A percentile compares a stretch with the other conserved stretches of the same genome.
phyloP scores from a whole-genome alignment of 2,329 filamentous ascomycete species.

The Aotearoamyces nothofagi region DNA sequence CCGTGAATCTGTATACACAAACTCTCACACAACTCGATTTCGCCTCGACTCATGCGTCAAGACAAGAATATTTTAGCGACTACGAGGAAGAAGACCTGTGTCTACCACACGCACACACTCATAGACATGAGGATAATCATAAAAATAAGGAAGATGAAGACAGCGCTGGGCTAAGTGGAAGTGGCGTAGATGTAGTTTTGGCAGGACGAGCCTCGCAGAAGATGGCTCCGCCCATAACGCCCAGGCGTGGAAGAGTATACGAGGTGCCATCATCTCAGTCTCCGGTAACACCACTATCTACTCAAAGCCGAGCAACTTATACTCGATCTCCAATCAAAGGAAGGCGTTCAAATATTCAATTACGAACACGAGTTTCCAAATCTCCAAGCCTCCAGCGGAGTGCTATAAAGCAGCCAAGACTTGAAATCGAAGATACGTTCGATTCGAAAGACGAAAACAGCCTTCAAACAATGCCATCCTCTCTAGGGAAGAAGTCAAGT shows the following conservation, averaged over 20 bases:
- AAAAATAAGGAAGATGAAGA: no score
- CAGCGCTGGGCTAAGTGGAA: no score
- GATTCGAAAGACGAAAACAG: constrained; percentile 10
- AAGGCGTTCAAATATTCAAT: constrained; percentile 7
- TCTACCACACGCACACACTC: no score
- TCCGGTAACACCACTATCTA: constrained; percentile 16
- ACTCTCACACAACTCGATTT: constrained; percentile 3
- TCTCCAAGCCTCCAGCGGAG: constrained; percentile 4
- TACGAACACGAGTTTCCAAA: constrained; percentile 7
- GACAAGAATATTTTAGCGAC: neutral
- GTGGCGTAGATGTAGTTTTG: no score
- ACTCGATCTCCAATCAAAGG: neutral
- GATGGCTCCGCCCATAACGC: constrained; percentile 15
- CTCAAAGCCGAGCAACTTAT: constrained; percentile 1
- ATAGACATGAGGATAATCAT: no score
- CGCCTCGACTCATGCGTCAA: constrained; percentile 2
- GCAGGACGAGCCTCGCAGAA: constrained; percentile 1
- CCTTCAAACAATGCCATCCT: constrained; percentile 6
- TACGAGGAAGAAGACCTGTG: constrained; percentile 2
- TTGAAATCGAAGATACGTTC: constrained; percentile 15
- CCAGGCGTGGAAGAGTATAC: constrained; percentile 6
- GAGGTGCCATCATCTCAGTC: constrained; percentile 20
- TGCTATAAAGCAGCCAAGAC: constrained; percentile 7
- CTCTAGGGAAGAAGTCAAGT: constrained; percentile 12
- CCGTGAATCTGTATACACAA: constrained; percentile 1